Conservation (phyloP, 495 filamentous ascomycete genomes). For the Neurospora cerealis region DNA sequence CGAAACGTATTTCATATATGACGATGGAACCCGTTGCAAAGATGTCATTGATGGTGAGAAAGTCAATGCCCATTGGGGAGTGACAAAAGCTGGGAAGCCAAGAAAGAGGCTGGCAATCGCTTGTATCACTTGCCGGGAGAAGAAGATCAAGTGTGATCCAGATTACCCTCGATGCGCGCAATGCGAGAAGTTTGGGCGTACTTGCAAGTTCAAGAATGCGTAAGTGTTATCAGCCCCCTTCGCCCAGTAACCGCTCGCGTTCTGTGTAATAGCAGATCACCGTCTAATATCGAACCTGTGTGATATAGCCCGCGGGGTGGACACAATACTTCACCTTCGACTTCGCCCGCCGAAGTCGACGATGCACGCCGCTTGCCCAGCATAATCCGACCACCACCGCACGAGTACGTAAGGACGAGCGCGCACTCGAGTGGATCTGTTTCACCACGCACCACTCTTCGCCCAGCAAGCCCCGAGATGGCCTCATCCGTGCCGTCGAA, state of each 20-base stretch:
- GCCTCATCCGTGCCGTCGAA: slow-evolving; percentile 25
- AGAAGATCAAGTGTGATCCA: slow-evolving; percentile 95
- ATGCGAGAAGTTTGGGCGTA: slow-evolving; percentile 78
- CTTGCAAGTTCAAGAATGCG: slow-evolving; percentile 83
- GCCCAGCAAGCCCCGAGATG: slow-evolving; percentile 20
- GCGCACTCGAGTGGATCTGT: slow-evolving; percentile 34
- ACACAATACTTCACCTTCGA: slow-evolving; percentile 41
- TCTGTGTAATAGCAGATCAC: background rate
- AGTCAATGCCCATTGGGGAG: slow-evolving; percentile 86
- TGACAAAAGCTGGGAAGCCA: slow-evolving; percentile 87
- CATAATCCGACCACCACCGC: slow-evolving; percentile 13
- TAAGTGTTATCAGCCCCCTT: slow-evolving; percentile 38
- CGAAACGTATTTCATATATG: slow-evolving; percentile 77
- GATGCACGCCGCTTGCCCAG: slow-evolving; percentile 27
- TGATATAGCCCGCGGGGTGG: slow-evolving; percentile 40
- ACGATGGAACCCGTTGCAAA: slow-evolving; percentile 75
- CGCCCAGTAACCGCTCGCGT: background rate
- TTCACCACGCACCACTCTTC: slow-evolving; percentile 31
- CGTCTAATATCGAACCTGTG: slow-evolving; percentile 8
- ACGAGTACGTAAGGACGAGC: slow-evolving; percentile 24
- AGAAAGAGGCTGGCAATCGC: slow-evolving; percentile 83
- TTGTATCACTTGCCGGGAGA: slow-evolving; percentile 83
- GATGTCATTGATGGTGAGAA: slow-evolving; percentile 75
- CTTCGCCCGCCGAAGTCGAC: slow-evolving; percentile 39
- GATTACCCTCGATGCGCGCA: slow-evolving; percentile 77